Evolutionary conservation across 192 early-diverging fungal genomes (phyloP).

Genomic region (Phycomyces nitens): DNA sequence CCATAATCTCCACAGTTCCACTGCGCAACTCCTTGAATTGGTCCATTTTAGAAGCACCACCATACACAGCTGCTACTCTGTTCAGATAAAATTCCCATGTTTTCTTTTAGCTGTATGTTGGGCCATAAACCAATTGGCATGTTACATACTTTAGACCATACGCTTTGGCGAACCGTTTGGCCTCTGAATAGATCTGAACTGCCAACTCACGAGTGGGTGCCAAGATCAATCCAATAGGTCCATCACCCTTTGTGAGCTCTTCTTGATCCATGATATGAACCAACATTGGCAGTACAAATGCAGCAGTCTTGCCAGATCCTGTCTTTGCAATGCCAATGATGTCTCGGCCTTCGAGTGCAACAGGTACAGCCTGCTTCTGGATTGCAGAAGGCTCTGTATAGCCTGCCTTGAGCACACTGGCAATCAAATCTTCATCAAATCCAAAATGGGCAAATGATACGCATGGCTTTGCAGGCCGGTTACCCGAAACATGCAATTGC

Average conservation of each 20-base stretch:
- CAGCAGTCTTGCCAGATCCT: conserved; percentile 84
- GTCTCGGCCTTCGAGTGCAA: conserved; percentile 74
- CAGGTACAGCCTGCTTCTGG: conserved; percentile 75
- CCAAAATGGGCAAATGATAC: conserved; percentile 85
- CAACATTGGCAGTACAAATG: conserved; percentile 81
- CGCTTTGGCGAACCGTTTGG: conserved; percentile 77
- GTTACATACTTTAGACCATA: conserved; percentile 56
- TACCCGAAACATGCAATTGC: conserved; percentile 66
- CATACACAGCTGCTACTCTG: conserved; percentile 67
- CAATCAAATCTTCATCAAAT: conserved; percentile 68
- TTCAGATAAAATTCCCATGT: neutral
- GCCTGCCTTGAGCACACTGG: conserved; percentile 57
- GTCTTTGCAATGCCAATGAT: conserved; percentile 85
- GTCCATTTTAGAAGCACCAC: conserved; percentile 78
- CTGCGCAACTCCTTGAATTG: conserved; percentile 78
- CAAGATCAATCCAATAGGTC: conserved; percentile 75
- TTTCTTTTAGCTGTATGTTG: too few relatives aligned
- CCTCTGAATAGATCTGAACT: conserved; percentile 72
- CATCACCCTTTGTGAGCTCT: conserved; percentile 70
- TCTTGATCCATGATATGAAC: conserved; percentile 84
- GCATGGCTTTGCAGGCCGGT: conserved; percentile 62
- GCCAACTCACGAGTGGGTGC: conserved; percentile 81
- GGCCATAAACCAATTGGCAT: too few relatives aligned
- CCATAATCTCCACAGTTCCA: conserved; percentile 67
- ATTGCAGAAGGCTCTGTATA: conserved; percentile 74